Base-by-base conservation (phyloP, 257 asterid genomes). In the Striga asiatica region DNA sequence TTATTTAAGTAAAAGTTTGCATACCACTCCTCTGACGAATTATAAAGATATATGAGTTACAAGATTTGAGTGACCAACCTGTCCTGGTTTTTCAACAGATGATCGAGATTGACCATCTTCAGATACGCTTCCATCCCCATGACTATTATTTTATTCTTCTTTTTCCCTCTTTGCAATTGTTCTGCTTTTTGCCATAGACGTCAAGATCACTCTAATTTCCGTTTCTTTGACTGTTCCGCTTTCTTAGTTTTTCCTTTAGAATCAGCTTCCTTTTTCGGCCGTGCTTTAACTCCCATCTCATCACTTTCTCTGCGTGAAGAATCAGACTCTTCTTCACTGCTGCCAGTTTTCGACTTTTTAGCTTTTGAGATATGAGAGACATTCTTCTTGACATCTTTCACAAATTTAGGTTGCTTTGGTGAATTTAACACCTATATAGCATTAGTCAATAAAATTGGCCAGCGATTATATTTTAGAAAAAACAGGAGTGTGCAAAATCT, bases 91-190 rank as follows among this genome's bases (percentile, higher is more conserved):
- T 62, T 61, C 81, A 8, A 57, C 62, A 58, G 94, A 63, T 48
- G 77, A 65, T 39, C 66, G 80, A 58, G 89, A 69, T 41, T 74
- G 79, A 54, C 54, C 80, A 71, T 76, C 89, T 62, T 75, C 94
- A 59, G 96, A 86, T 38, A 47, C 60, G 66, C 72, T 69, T 61
- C 76, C 82, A 59, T 64, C 75, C 16, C 43, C 72, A 54, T 69
- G 80, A 35, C 75, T 68, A 55, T 80, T 77, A 61, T 42, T 72
- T 54, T 56, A 71, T 62, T 73, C 93, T 66, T 71, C 76, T 61
- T 76, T 69, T 52, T 62, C 68, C 61, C 67, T 78, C 69, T 78
- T 76, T 2, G 59, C 72, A 71, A 50, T 72, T 79, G 22, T 57
- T 76, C 69, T 60, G 81, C 73, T 80, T 86, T 75, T 77, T 77